These are phyloP conservation scores for Tirmania nivea DNA, from an alignment of 495 filamentous ascomycete species.

Conservation along the genomic window DNA sequence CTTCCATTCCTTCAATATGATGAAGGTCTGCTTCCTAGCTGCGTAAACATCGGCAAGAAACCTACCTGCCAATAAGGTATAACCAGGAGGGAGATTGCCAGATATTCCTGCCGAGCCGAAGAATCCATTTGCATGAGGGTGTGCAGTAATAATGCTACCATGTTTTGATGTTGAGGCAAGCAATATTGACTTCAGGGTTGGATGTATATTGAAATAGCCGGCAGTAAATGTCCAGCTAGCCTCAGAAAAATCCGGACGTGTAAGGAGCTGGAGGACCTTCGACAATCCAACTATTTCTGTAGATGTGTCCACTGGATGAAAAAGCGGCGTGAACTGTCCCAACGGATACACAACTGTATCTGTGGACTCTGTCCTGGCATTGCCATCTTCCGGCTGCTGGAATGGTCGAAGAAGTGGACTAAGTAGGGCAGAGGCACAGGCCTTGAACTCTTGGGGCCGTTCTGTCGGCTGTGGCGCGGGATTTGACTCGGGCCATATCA, in stretches of 20 bases:
- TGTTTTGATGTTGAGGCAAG: constrained; percentile 41
- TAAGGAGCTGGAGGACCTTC: constrained; percentile 45
- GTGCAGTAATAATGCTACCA: constrained; percentile 82
- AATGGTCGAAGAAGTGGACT: constrained; percentile 38
- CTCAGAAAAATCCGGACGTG: constrained; percentile 33
- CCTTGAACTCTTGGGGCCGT: constrained; percentile 42
- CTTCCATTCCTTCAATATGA: constrained; percentile 76
- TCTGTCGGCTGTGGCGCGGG: constrained; percentile 46
- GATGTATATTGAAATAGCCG: constrained; percentile 92
- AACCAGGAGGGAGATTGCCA: constrained; percentile 74
- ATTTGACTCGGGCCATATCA: constrained; percentile 65
- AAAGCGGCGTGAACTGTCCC: constrained; percentile 63
- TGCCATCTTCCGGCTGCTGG: constrained; percentile 32
- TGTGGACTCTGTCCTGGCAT: background rate
- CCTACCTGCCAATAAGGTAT: constrained; percentile 61
- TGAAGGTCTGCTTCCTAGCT: constrained; percentile 33
- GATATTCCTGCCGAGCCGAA: constrained; percentile 73
- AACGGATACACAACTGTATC: constrained; percentile 48
- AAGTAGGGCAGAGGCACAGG: constrained; percentile 42
- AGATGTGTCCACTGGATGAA: constrained; percentile 47
- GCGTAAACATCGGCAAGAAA: constrained; percentile 45
- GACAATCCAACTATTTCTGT: constrained; percentile 72
- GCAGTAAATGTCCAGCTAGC: constrained; percentile 89
- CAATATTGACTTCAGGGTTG: constrained; percentile 53
- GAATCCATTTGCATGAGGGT: constrained; percentile 87